A percentile compares a stretch with the other conserved stretches of the same genome.
These are phyloP conservation scores for Ajuga chamaepitys DNA, from an alignment of 257 asterid genomes.

Conservation along the genomic window DNA sequence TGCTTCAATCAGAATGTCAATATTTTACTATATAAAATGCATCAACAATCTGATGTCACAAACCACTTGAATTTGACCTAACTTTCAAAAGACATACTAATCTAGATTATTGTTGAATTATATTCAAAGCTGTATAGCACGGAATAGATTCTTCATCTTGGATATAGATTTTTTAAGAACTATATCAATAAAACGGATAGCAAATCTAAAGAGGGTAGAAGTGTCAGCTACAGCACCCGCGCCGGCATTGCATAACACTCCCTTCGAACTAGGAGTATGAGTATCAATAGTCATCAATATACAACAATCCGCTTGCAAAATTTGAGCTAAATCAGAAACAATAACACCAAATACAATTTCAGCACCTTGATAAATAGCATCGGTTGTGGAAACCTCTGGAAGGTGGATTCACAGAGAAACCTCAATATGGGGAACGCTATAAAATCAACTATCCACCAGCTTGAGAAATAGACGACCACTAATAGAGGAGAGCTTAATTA, in stretches of 20 bases:
- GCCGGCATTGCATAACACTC: slow-evolving; percentile 81
- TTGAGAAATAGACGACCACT: too few relatives aligned
- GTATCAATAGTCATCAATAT: slow-evolving; percentile 53
- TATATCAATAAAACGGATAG: not conserved
- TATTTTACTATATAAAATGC: not conserved
- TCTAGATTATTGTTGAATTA: not conserved
- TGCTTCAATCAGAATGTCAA: not conserved
- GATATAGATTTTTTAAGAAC: not conserved
- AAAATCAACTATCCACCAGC: too few relatives aligned
- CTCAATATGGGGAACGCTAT: too few relatives aligned
- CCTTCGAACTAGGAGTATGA: slow-evolving; percentile 61
- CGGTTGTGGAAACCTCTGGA: slow-evolving; percentile 53
- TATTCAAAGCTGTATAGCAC: not conserved
- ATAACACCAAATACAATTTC: not conserved
- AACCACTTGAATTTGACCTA: too few relatives aligned
- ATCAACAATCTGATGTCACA: not conserved
- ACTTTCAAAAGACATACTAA: not conserved
- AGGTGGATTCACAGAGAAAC: too few relatives aligned
- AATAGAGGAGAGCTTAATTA: too few relatives aligned
- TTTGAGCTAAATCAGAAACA: slow-evolving; percentile 1
- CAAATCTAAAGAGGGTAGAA: not conserved
- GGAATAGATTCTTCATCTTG: not conserved
- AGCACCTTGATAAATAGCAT: slow-evolving; percentile 21
- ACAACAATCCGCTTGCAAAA: slow-evolving; percentile 18
- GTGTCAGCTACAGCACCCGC: slow-evolving; percentile 98